Conservation (phyloP, 78 protist species). For the Dictyostelium capitatum region DNA sequence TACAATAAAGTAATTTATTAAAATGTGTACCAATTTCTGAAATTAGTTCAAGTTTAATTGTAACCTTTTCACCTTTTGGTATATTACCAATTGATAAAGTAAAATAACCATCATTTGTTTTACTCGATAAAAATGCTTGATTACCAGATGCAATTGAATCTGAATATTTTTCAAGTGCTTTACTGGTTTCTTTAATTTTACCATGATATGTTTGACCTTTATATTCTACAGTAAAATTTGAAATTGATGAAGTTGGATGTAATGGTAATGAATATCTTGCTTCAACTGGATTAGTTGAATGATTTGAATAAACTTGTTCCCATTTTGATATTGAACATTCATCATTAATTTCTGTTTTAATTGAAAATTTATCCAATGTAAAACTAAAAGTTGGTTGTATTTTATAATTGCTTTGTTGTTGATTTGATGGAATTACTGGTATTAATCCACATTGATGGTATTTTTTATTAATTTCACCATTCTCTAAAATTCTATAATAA, state of each 20-base stretch:
- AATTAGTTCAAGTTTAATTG: slow-evolving; percentile 68
- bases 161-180: slow-evolving; percentile 5
- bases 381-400: background rate
- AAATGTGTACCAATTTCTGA: slow-evolving; percentile 72
- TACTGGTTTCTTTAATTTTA: slow-evolving; percentile 35
- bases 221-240: slow-evolving; percentile 17
- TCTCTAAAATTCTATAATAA: slow-evolving; percentile 19
- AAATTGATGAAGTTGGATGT: slow-evolving; percentile 10
- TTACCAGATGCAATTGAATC: slow-evolving; percentile 62
- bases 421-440: background rate
- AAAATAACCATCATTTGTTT: slow-evolving; percentile 3
- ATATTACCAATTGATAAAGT: slow-evolving; percentile 85
- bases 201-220: slow-evolving; percentile 12
- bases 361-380: background rate
- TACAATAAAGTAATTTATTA: background rate
- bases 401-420: background rate
- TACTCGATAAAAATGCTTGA: slow-evolving; percentile 48
- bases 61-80: slow-evolving; percentile 48
- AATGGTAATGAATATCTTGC: slow-evolving; percentile 33
- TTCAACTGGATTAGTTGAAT: background rate
- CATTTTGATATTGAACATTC: background rate
- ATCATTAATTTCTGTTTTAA: background rate
- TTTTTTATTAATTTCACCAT: background rate
- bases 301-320: slow-evolving; percentile 1
- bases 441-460: background rate